These are phyloP conservation scores for Penicillium sp. DNA, from an alignment of 2,329 filamentous ascomycete species.

Conservation along the genomic window DNA sequence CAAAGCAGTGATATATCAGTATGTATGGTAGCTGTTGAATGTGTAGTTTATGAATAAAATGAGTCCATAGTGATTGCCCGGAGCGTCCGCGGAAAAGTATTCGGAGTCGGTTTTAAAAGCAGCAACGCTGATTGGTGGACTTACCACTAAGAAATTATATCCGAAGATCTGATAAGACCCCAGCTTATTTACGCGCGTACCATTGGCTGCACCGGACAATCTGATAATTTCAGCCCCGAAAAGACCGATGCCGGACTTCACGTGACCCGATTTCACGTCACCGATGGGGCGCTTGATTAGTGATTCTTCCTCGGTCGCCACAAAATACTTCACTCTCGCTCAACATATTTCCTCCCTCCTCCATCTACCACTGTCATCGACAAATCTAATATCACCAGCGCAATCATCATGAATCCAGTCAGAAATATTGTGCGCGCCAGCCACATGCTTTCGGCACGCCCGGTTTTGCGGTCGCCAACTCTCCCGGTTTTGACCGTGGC, in stretches of 20 bases:
- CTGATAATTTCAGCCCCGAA: conserved; percentile 8
- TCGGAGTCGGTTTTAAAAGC: neutral
- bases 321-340: neutral
- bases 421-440: conserved; percentile 9
- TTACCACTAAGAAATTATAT: neutral
- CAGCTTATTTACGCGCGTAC: neutral
- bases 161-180: conserved; percentile 9
- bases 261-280: conserved; percentile 9
- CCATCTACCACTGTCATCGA: neutral
- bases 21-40: neutral
- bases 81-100: neutral
- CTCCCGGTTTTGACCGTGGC: conserved; percentile 2
- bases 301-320: neutral
- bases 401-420: conserved; percentile 12
- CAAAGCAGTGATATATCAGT: neutral
- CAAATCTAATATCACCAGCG: neutral
- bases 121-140: neutral
- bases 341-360: neutral
- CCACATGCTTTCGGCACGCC: conserved; percentile 12
- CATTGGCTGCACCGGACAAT: neutral
- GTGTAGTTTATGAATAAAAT: too few relatives aligned
- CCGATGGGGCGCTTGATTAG: neutral
- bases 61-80: too few relatives aligned
- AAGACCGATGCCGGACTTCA: conserved; percentile 9
- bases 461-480: conserved; percentile 13